These are phyloP conservation scores for Phylloporus sp. DNA, from an alignment of 768 basidiomycete genomes.

Conservation along the genomic window DNA sequence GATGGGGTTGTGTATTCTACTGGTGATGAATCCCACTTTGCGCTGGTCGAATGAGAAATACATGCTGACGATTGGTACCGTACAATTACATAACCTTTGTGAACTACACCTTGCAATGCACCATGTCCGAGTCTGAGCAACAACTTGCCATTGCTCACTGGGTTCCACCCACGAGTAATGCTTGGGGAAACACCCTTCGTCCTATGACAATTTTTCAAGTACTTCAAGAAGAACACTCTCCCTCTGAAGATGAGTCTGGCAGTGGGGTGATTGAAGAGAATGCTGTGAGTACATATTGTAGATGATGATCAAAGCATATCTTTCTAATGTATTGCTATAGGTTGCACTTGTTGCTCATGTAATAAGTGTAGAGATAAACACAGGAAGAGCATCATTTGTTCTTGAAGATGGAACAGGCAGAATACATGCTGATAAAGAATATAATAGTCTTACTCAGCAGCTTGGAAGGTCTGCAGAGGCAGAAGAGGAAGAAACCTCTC, in stretches of 20 bases:
- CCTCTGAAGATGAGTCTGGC: conserved; percentile 39
- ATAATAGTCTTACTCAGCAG: background rate
- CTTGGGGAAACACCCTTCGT: conserved; percentile 23
- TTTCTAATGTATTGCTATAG: conserved; percentile 16
- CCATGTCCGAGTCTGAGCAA: conserved; percentile 2
- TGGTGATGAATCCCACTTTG: conserved; percentile 76
- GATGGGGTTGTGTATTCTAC: conserved; percentile 78
- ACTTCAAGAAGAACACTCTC: conserved; percentile 34
- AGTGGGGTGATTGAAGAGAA: conserved; percentile 44
- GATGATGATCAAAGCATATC: conserved; percentile 22
- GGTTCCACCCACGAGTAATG: background rate
- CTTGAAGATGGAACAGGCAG: conserved; percentile 39
- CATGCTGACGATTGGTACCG: background rate
- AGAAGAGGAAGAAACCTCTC: conserved; percentile 13
- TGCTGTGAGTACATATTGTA: conserved; percentile 7
- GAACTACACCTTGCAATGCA: background rate
- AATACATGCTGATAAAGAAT: conserved; percentile 9
- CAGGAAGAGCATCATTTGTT: conserved; percentile 7
- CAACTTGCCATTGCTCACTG: background rate
- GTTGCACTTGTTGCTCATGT: conserved; percentile 50
- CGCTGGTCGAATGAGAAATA: conserved; percentile 38
- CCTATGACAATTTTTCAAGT: conserved; percentile 58
- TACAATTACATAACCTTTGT: conserved; percentile 8
- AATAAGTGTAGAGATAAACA: conserved; percentile 14
- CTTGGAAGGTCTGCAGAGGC: background rate